phyloP scores from a whole-genome alignment of 768 basidiomycete species.

The Xerocomus spinulosus region DNA sequence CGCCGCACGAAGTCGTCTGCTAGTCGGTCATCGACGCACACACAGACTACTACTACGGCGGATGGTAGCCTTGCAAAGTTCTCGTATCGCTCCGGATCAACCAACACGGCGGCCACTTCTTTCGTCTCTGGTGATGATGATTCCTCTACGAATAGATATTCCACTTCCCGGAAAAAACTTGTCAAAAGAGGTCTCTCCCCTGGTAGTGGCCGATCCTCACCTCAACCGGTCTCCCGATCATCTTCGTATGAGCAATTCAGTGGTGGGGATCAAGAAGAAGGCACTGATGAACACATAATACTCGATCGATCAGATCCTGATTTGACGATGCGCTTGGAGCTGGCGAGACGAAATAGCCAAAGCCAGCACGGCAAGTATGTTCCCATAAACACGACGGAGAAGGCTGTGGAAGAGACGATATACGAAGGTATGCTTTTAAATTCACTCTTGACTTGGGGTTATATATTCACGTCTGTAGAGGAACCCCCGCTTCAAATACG shows the following conservation, averaged over 20 bases:
- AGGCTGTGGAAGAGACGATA: constrained; percentile 59
- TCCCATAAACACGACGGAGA: constrained; percentile 39
- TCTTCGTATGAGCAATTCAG: constrained; percentile 39
- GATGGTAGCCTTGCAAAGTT: constrained; percentile 69
- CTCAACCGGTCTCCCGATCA: constrained; percentile 40
- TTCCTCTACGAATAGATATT: constrained; percentile 38
- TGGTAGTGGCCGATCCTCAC: constrained; percentile 30
- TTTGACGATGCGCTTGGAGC: constrained; percentile 68
- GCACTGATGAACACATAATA: constrained; percentile 36
- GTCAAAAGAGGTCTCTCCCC: constrained; percentile 47
- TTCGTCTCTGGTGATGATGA: constrained; percentile 61
- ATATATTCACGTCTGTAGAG: constrained; percentile 37
- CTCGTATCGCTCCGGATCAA: constrained; percentile 67
- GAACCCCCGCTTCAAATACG: constrained; percentile 53
- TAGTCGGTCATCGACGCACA: constrained; percentile 71
- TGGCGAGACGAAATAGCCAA: constrained; percentile 81
- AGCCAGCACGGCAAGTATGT: constrained; percentile 56
- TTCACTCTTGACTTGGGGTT: constrained; percentile 3
- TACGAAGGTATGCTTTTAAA: constrained; percentile 59
- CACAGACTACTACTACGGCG: constrained; percentile 61
- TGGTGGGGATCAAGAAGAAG: constrained; percentile 43
- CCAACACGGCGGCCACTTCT: constrained; percentile 58
- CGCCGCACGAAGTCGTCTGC: constrained; percentile 58
- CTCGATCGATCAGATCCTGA: constrained; percentile 72
- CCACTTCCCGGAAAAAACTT: constrained; percentile 45